phyloP scores from a whole-genome alignment of 805 yeast genomes.

The Komagataella pastoris region DNA sequence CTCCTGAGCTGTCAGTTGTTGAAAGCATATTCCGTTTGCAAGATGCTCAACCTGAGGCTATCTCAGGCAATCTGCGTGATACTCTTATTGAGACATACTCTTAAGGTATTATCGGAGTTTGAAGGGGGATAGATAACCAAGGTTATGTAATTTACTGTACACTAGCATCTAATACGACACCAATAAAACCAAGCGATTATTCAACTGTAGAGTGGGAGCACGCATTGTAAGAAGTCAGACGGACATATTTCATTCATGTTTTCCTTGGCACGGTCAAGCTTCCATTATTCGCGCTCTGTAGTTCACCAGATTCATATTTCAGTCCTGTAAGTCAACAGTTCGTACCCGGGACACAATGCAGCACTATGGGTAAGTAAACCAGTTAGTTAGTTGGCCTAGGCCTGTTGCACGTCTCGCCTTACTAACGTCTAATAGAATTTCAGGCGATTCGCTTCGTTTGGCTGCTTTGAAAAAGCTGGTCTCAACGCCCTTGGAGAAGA shows the following conservation, averaged over 20 bases:
- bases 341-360: not conserved
- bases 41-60: slow-evolving; percentile 82
- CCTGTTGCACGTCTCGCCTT: too few relatives aligned
- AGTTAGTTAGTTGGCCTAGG: not conserved
- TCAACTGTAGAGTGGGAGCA: too few relatives aligned
- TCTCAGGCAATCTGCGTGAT: slow-evolving; percentile 76
- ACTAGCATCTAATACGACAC: not conserved
- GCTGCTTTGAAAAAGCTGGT: not conserved
- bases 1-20: slow-evolving; percentile 93
- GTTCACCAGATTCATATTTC: not conserved
- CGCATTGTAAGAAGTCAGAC: too few relatives aligned
- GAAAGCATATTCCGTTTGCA: slow-evolving; percentile 93
- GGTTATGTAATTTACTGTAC: slow-evolving; percentile 1
- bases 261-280: not conserved
- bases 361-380: not conserved
- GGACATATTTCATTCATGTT: too few relatives aligned
- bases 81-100: slow-evolving; percentile 88
- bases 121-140: slow-evolving; percentile 1
- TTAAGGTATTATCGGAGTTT: slow-evolving; percentile 16
- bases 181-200: not conserved
- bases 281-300: not conserved
- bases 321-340: not conserved
- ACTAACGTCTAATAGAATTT: not conserved
- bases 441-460: not conserved
- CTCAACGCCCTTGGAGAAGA: not conserved